phyloP scores from a whole-genome alignment of 2,329 filamentous ascomycete genomes.

The Aspergillus sclerotialis region DNA sequence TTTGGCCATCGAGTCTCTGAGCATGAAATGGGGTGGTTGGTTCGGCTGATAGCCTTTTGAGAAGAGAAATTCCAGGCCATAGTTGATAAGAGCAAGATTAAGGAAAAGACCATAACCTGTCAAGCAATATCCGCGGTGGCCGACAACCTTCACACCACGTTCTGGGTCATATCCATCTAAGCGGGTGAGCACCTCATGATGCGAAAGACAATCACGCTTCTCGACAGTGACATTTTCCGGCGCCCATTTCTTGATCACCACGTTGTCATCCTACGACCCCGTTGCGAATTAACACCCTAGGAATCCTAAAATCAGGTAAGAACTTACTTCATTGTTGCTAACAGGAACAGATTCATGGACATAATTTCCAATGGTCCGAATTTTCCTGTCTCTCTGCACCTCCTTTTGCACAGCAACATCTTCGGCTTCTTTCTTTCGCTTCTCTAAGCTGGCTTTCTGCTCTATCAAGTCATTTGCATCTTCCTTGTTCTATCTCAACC shows the following conservation, averaged over 20 bases:
- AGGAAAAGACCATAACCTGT: constrained; percentile 84
- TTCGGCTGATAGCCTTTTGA: constrained; percentile 74
- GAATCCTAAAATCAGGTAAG: not conserved
- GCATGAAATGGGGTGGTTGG: constrained; percentile 90
- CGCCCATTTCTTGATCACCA: constrained; percentile 67
- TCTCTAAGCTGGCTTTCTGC: constrained; percentile 69
- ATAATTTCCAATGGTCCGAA: constrained; percentile 80
- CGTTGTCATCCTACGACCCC: constrained; percentile 65
- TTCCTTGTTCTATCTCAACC: constrained; percentile 63
- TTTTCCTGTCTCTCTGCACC: constrained; percentile 64
- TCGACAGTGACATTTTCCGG: constrained; percentile 67
- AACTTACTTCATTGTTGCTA: constrained; percentile 66
- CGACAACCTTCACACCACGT: constrained; percentile 86
- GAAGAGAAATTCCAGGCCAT: constrained; percentile 82
- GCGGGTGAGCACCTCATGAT: constrained; percentile 86
- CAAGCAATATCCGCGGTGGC: constrained; percentile 89
- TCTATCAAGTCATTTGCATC: constrained; percentile 72
- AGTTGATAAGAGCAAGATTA: constrained; percentile 91
- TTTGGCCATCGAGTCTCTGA: constrained; percentile 93
- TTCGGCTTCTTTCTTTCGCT: constrained; percentile 73
- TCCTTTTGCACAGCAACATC: constrained; percentile 72
- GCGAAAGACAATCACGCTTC: constrained; percentile 73
- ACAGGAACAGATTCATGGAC: constrained; percentile 84
- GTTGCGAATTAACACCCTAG: too few species aligned
- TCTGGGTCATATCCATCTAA: constrained; percentile 90